Evolutionary conservation across 2,329 filamentous ascomycete genomes (phyloP), one percentile per base, ranked within the genome.

Genomic region (Aureobasidium mangrovei): DNA sequence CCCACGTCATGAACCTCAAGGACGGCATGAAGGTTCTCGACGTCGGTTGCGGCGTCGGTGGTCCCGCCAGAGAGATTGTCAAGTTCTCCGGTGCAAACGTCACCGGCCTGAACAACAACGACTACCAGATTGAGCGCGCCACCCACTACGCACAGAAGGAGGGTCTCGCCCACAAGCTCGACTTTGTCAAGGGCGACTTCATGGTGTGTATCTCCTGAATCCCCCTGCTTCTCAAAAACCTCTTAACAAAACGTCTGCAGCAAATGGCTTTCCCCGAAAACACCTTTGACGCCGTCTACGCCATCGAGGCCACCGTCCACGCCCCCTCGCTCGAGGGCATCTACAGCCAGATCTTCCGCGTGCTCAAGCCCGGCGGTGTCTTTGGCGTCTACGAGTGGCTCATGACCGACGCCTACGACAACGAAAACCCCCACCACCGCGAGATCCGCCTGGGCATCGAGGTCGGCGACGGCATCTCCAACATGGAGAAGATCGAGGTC

Each of bases 371-470:
- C 24, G 93, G 93, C 57, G 91, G 93, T 70, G 78, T 89, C 49
- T 98, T 97, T 64, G 93, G 91, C 67, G 91, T 97, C 51, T 98
- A 97, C 74, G 93, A 98, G 73, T 97, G 93, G 93, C 78, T 97
- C 67, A 97, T 98, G 93, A 97, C 91, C 5, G 91, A 96, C 59
- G 76, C 84, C 27, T 98, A 96, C 73, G 86, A 97, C 74, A 91
- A 95, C 69, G 78, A 86, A 57, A 90, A 96, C 77, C 71, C 88
- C 1, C 78, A 83, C 65, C 93, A 97, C 76, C 86, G 90, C 61
- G 82, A 88, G 69, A 93, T 97, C 67, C 88, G 93, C 60, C 83
- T 96, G 18, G 91, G 86, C 60, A 98, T 98, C 61, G 93, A 98
- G 77, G 84, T 89, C 68, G 93, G 93, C 65, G 86, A 97, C 67